Percentiles rank a stretch among this genome's conserved stretches.
Evolutionary conservation across 164 flowering plant species (phyloP).

Genomic region (Cinnamomum chago): DNA sequence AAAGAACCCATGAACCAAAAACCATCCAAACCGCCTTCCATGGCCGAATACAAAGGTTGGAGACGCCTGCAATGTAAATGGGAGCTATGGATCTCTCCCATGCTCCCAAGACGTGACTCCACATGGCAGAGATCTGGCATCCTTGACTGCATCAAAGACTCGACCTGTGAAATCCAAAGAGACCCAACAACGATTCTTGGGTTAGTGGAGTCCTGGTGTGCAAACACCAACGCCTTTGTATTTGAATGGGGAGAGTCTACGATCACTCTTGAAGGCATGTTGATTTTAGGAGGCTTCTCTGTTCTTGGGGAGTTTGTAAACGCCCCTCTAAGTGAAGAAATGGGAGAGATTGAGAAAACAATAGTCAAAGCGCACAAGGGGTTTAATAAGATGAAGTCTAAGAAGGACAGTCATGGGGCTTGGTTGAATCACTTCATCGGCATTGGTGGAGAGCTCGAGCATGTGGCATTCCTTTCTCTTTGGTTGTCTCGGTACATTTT

Average conservation of each 20-base stretch:
- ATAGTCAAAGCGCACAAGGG: background rate
- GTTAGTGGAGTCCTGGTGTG: constrained; percentile 27
- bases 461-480: constrained; percentile 29
- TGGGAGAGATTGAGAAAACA: background rate
- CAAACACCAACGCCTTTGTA: constrained; percentile 27
- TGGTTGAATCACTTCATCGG: constrained; percentile 27
- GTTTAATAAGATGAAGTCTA: background rate
- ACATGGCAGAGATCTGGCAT: background rate
- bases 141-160: background rate
- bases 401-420: background rate
- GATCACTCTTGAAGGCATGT: constrained; percentile 28
- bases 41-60: background rate
- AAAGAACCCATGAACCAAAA: background rate
- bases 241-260: constrained; percentile 45
- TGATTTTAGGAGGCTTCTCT: constrained; percentile 31
- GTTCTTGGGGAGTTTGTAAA: constrained; percentile 25
- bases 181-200: constrained; percentile 15
- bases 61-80: background rate
- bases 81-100: background rate
- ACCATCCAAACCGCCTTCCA: background rate
- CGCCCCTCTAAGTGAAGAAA: background rate
- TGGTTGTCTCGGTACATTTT: constrained; percentile 43
- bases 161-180: background rate
- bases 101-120: background rate
- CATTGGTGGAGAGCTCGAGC: constrained; percentile 18